Conservation (phyloP, 2,329 filamentous ascomycete genomes). For the Diplodia seriata region DNA sequence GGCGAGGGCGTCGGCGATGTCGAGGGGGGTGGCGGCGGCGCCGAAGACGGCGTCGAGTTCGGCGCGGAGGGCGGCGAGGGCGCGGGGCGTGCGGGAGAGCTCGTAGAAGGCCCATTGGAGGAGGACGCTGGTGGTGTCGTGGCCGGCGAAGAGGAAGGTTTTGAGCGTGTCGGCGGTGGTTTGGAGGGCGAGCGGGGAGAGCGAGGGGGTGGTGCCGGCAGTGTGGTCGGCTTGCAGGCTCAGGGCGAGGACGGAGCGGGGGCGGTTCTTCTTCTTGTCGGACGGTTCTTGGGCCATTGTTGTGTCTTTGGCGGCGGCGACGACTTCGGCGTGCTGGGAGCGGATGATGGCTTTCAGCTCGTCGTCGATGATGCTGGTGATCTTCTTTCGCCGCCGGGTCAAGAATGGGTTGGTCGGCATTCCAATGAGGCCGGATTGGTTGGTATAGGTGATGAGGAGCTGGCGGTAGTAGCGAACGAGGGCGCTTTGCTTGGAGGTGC, state of each 20-base stretch:
- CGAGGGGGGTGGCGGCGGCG: background rate
- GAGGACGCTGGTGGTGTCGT: slow-evolving; percentile 44
- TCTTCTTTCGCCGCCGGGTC: slow-evolving; percentile 31
- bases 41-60: slow-evolving; percentile 47
- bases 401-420: slow-evolving; percentile 2
- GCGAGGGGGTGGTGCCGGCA: background rate
- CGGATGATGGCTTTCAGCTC: slow-evolving; percentile 37
- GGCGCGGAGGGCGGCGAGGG: slow-evolving; percentile 35
- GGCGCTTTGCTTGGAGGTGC: slow-evolving; percentile 5
- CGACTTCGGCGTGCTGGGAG: slow-evolving; percentile 31
- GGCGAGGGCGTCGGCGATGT: background rate
- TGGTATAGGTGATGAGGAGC: slow-evolving; percentile 31
- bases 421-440: background rate
- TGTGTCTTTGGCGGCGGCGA: slow-evolving; percentile 28
- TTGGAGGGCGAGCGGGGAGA: slow-evolving; percentile 32
- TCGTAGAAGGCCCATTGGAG: slow-evolving; percentile 36
- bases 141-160: slow-evolving; percentile 46
- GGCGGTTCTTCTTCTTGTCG: slow-evolving; percentile 7
- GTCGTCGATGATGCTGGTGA: slow-evolving; percentile 32
- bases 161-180: slow-evolving; percentile 37
- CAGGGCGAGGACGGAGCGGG: slow-evolving; percentile 22
- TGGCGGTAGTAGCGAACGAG: slow-evolving; percentile 31
- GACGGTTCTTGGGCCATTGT: background rate
- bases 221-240: slow-evolving; percentile 10
- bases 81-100: slow-evolving; percentile 33